Evolutionary conservation across 306 rosid species (phyloP).

Genomic region (Cicer bijugum): DNA sequence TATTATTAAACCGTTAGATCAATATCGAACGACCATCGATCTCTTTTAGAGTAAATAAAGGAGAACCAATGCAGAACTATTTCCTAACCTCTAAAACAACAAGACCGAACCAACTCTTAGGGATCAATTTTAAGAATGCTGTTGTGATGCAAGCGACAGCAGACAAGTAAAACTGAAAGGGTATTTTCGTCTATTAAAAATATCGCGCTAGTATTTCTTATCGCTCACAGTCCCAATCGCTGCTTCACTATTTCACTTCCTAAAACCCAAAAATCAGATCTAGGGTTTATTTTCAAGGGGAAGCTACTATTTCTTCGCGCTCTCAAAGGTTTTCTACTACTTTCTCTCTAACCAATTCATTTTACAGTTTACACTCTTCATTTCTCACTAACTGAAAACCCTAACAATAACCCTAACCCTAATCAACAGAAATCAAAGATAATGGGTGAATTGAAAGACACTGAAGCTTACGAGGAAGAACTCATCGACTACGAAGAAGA

Average conservation of each 20-base stretch:
- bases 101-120: too few relatives aligned
- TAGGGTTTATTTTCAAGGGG: conserved; percentile 43
- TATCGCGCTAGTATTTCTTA: too few relatives aligned
- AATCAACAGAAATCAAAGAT: conserved; percentile 15
- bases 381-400: conserved; percentile 21
- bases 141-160: too few relatives aligned
- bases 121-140: too few relatives aligned
- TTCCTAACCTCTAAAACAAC: too few relatives aligned
- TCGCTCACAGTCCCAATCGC: too few relatives aligned
- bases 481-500: conserved; percentile 76
- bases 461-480: conserved; percentile 75
- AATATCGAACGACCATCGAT: too few relatives aligned
- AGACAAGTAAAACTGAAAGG: too few relatives aligned
- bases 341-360: not conserved
- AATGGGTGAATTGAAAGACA: conserved; percentile 77
- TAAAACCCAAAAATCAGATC: conserved; percentile 56
- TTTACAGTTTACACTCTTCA: not conserved
- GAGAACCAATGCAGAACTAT: too few relatives aligned
- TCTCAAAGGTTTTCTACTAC: conserved; percentile 54
- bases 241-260: not conserved
- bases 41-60: too few relatives aligned
- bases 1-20: too few relatives aligned
- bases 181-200: too few relatives aligned
- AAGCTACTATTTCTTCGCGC: not conserved
- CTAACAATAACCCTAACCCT: conserved; percentile 37